Conservation (phyloP, 352 stramenopile species). For the Phytopythium litorale region DNA sequence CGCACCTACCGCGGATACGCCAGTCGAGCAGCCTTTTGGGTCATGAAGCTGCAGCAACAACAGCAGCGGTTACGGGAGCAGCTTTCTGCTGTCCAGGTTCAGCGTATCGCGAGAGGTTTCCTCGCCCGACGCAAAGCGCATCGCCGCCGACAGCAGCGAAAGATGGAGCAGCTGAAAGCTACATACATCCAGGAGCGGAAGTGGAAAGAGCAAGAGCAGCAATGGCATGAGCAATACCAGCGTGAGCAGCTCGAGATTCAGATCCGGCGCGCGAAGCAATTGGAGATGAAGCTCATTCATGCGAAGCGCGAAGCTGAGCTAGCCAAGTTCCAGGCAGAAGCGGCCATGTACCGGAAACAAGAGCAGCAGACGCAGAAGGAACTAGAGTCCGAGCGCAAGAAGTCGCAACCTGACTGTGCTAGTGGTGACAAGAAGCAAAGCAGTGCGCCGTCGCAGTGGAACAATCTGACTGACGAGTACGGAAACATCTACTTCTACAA, state of each 20-base stretch:
- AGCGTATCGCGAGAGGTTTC: slow-evolving; percentile 30
- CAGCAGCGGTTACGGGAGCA: slow-evolving; percentile 28
- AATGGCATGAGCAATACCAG: slow-evolving; percentile 55
- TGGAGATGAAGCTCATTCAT: slow-evolving; percentile 45
- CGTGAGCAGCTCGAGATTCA: slow-evolving; percentile 57
- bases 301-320: slow-evolving; percentile 61
- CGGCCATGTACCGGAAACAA: slow-evolving; percentile 36
- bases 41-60: slow-evolving; percentile 30
- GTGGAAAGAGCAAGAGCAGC: slow-evolving; percentile 44
- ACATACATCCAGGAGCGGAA: slow-evolving; percentile 56
- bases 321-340: slow-evolving; percentile 46
- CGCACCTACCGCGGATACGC: slow-evolving; percentile 49
- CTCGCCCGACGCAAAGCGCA: slow-evolving; percentile 28
- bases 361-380: slow-evolving; percentile 32
- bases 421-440: slow-evolving; percentile 5
- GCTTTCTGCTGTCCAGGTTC: slow-evolving; percentile 27
- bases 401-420: slow-evolving; percentile 8
- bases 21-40: slow-evolving; percentile 33
- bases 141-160: slow-evolving; percentile 23
- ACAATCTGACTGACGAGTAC: slow-evolving; percentile 31
- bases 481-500: slow-evolving; percentile 74
- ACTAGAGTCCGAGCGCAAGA: slow-evolving; percentile 8
- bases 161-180: slow-evolving; percentile 41
- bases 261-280: slow-evolving; percentile 32
- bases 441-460: slow-evolving; percentile 21